A percentile compares a stretch with the other conserved stretches of the same genome.
These are phyloP conservation scores for Cryptomeria japonica DNA, from an alignment of 75 land plant species.

Conservation along the genomic window DNA sequence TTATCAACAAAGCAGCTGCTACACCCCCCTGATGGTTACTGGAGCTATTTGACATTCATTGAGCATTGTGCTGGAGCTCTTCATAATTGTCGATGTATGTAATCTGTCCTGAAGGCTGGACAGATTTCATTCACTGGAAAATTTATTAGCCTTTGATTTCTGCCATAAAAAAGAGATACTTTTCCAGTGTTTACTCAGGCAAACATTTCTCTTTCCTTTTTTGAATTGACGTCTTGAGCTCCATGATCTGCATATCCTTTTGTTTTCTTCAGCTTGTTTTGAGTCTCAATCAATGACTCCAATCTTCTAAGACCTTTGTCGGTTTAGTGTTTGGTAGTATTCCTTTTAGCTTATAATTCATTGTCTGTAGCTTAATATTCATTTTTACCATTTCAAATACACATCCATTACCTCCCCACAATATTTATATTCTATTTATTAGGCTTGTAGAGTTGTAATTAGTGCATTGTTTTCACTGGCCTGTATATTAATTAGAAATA, in stretches of 20 bases:
- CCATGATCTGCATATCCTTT: neutral
- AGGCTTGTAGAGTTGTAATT: neutral
- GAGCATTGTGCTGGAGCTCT: neutral
- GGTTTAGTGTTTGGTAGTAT: neutral
- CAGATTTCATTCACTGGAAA: neutral
- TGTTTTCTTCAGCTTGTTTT: neutral
- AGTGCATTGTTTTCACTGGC: constrained; percentile 10
- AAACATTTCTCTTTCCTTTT: constrained; percentile 2
- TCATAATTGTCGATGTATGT: neutral
- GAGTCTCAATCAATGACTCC: constrained; percentile 2
- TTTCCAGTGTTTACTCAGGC: constrained; percentile 1
- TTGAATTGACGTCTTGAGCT: neutral
- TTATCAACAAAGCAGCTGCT: neutral
- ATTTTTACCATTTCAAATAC: neutral
- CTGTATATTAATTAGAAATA: constrained; percentile 2
- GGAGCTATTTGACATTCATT: constrained; percentile 1
- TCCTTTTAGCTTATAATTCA: constrained; percentile 7
- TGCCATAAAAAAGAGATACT: constrained; percentile 1
- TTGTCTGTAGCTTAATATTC: neutral
- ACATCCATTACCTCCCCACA: neutral
- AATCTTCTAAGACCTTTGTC: neutral
- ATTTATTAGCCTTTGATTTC: constrained; percentile 5
- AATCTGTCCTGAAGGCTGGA: constrained; percentile 3
- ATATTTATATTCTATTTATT: neutral
- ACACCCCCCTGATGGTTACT: constrained; percentile 2